These are phyloP conservation scores for Pythium aquatile DNA, from an alignment of 352 stramenopile genomes.

Conservation along the genomic window DNA sequence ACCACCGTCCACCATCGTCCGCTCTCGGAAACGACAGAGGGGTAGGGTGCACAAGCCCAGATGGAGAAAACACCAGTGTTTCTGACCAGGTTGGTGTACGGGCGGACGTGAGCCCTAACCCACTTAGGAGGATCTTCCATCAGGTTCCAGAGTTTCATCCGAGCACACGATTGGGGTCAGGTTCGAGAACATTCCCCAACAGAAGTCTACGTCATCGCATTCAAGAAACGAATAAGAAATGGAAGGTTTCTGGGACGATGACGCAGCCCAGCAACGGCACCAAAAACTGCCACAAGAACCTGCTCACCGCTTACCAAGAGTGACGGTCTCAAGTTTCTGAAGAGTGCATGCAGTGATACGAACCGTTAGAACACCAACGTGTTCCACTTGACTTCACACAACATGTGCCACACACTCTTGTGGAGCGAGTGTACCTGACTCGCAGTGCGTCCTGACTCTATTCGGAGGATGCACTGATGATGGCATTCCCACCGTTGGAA, in stretches of 20 bases:
- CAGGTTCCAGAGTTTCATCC: conserved; percentile 7
- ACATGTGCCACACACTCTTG: not conserved
- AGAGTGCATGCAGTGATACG: not conserved
- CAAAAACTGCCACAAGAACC: conserved; percentile 17
- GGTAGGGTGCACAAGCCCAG: conserved; percentile 9
- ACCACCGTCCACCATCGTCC: conserved; percentile 17
- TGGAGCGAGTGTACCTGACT: not conserved
- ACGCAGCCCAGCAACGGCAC: conserved; percentile 4
- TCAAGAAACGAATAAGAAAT: conserved; percentile 8
- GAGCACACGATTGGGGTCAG: not conserved
- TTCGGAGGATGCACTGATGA: not conserved
- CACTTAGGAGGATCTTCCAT: not conserved
- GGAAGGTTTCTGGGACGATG: conserved; percentile 13
- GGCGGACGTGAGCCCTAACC: conserved; percentile 12
- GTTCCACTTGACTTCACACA: not conserved
- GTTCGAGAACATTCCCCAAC: conserved; percentile 15
- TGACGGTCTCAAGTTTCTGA: not conserved
- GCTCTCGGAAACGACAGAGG: conserved; percentile 11
- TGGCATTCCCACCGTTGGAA: not conserved
- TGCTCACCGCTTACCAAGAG: not conserved
- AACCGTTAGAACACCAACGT: not conserved
- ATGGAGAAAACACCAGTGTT: conserved; percentile 10
- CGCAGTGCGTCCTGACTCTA: not conserved
- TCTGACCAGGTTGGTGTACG: conserved; percentile 4
- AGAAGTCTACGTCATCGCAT: conserved; percentile 20